Evolutionary conservation across 2,329 filamentous ascomycete genomes (phyloP), one percentile per base, ranked within the genome.

Genomic region (Clarireedia paspali): DNA sequence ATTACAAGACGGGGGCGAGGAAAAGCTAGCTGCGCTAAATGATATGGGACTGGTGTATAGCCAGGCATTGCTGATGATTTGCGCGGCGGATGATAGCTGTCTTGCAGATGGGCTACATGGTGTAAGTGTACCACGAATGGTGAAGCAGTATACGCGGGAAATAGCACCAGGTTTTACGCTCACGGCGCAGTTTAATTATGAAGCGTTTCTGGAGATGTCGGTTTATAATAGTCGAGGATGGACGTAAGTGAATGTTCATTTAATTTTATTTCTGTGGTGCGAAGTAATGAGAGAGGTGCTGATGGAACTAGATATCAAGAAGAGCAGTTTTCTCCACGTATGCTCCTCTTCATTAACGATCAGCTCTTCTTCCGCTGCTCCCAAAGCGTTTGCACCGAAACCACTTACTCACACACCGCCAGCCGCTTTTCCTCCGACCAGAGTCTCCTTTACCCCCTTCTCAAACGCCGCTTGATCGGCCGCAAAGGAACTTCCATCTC

Each of bases 301-400:
- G 14, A 50, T 14, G 26, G 17, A 5, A 20, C 40, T 14, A 52
- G 39, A 26, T 54, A 57, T 24, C 54, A 59, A 36, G 48, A 53
- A 27, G 45, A 52, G 12, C 47, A 39, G 6, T 47, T 59, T 17
- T 59, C 57, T 6, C 34, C 30, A 27, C 47, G 57, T 34, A 26
- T 50, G 20, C 27, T 59, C 7, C 36, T 59, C 2, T 59, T 59
- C 34, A 40, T 42, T 23, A 46, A 59, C 34, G 40, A 57, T 23
- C 47, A 50, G 30, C 15, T 56, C 36, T 50, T 27, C n/a, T 54
- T 50, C 34, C 50, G 39, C 39, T 57, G 55, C n/a, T 34, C 26
- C 15, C 47, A 40, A 34, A 5, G 23, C 7, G 20, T 54, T 2
- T 57, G 55, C 17, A 48, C 17, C 27, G 55, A 57, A 46, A 38